These are phyloP conservation scores for Grifola frondosa DNA, from an alignment of 1,284 basidiomycete genomes.

Conservation along the genomic window DNA sequence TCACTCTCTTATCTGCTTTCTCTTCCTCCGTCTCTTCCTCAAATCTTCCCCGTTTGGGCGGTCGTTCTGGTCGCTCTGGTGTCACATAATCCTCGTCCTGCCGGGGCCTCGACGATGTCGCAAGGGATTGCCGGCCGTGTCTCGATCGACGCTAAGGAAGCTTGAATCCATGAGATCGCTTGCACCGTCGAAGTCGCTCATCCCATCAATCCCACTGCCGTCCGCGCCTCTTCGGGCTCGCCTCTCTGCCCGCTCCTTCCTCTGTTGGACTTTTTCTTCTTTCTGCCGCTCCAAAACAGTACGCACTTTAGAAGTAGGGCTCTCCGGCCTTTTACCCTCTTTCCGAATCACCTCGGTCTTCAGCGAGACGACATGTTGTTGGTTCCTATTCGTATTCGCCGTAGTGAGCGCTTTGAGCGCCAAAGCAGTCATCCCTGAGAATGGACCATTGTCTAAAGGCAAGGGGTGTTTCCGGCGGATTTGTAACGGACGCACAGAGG, in stretches of 20 bases:
- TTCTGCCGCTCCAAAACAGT: slow-evolving; percentile 71
- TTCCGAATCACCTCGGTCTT: slow-evolving; percentile 69
- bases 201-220: no score
- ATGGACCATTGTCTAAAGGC: slow-evolving; percentile 43
- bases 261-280: slow-evolving; percentile 60
- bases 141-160: slow-evolving; percentile 30
- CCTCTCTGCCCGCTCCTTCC: slow-evolving; percentile 66
- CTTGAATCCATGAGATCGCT: slow-evolving; percentile 23
- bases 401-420: slow-evolving; percentile 68
- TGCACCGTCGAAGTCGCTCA: slow-evolving; percentile 31
- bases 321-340: slow-evolving; percentile 73
- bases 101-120: slow-evolving; percentile 66
- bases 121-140: slow-evolving; percentile 28
- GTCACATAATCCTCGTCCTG: slow-evolving; percentile 83
- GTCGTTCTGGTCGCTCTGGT: slow-evolving; percentile 45
- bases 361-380: slow-evolving; percentile 57
- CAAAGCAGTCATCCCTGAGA: slow-evolving; percentile 62
- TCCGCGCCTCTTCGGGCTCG: slow-evolving; percentile 52
- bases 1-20: slow-evolving; percentile 56
- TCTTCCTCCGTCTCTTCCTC: slow-evolving; percentile 32
- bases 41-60: slow-evolving; percentile 34
- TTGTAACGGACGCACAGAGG: slow-evolving; percentile 34
- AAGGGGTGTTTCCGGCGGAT: slow-evolving; percentile 37
- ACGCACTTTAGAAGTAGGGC: slow-evolving; percentile 72
- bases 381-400: slow-evolving; percentile 69